A percentile compares a stretch with the other conserved stretches of the same genome.
Conservation (phyloP, 805 yeast species). For the Nakazawaea ambrosiae region DNA sequence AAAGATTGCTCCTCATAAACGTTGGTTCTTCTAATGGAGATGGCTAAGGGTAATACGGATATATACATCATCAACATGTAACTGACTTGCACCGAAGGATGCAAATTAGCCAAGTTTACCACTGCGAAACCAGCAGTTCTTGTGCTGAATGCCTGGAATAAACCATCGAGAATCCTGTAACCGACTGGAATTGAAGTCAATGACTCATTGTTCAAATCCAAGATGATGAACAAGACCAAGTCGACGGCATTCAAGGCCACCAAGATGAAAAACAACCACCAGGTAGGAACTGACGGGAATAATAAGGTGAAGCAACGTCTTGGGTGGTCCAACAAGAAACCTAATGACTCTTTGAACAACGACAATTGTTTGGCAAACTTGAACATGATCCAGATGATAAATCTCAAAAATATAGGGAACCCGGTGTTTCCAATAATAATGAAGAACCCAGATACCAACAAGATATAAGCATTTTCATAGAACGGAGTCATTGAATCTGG, state of each 20-base stretch:
- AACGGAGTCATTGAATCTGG: slow-evolving; percentile 75
- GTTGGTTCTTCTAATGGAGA: slow-evolving; percentile 91
- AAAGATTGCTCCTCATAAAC: slow-evolving; percentile 96
- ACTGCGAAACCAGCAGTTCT: slow-evolving; percentile 91
- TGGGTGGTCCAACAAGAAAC: slow-evolving; percentile 89
- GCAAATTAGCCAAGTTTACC: slow-evolving; percentile 60
- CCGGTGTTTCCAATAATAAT: slow-evolving; percentile 93
- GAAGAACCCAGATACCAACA: slow-evolving; percentile 59
- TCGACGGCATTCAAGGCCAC: slow-evolving; percentile 70
- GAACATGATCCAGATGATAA: slow-evolving; percentile 74
- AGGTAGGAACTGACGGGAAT: slow-evolving; percentile 89
- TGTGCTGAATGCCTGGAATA: slow-evolving; percentile 86
- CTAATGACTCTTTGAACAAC: slow-evolving; percentile 63
- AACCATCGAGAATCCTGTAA: slow-evolving; percentile 68
- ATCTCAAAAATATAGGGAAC: slow-evolving; percentile 77
- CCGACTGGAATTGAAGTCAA: slow-evolving; percentile 56
- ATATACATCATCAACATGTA: slow-evolving; percentile 98
- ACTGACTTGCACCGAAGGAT: slow-evolving; percentile 89
- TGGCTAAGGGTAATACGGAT: slow-evolving; percentile 92
- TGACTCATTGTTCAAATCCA: slow-evolving; percentile 55
- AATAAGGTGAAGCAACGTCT: slow-evolving; percentile 91
- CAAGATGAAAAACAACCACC: slow-evolving; percentile 84
- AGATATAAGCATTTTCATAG: slow-evolving; percentile 53
- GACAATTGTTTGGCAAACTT: slow-evolving; percentile 63
- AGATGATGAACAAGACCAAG: slow-evolving; percentile 67